Evolutionary conservation across 2,329 filamentous ascomycete species (phyloP), one percentile per base, ranked within the genome.

Genomic region (Periconia digitata): DNA sequence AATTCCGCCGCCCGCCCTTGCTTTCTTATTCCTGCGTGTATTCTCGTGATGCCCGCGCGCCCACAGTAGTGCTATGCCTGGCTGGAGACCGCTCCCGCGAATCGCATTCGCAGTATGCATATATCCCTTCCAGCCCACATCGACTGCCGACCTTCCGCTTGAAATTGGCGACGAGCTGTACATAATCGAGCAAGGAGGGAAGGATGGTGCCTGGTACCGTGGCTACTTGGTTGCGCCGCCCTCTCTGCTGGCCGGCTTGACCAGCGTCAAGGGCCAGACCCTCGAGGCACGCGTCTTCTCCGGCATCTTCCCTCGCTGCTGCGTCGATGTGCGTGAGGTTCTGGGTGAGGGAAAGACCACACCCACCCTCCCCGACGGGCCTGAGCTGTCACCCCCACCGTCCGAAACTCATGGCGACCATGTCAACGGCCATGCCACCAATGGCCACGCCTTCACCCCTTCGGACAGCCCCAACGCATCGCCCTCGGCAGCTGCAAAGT

Each of bases 111-210:
- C 92, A 63, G 89, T 99, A 73, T 94, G 92, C 79, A 92, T 87
- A 59, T 95, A 92, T 72, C 94, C 94, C 32, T 99, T 99, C 76
- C 82, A 88, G 62, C 89, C 94, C 51, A 86, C 89, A 51, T 86
- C 86, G 57, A 85, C 91, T 45, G 89, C 91, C 70, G 94, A 99
- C 74, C 85, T 99, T 17, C 94, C 95, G 8, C 86, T 99, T 70
- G 92, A 99, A 74, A 90, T 99, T 56, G 94, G 94, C 71, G 94
- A 99, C 81, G 94, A 99, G 75, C 80, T 99, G 56, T 99, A 99
- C 76, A 95, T 99, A 59, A 96, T 99, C 68, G 92, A 97, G 74
- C 90, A 97, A 74, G 95, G 92, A 34, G 87, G 90, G 18, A 74
- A 70, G 32, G 85, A 95, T 74, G 89, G 88, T 63, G 84, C 90